These are phyloP conservation scores for Berberis thunbergii DNA, from an alignment of 164 flowering plant species.

Conservation along the genomic window DNA sequence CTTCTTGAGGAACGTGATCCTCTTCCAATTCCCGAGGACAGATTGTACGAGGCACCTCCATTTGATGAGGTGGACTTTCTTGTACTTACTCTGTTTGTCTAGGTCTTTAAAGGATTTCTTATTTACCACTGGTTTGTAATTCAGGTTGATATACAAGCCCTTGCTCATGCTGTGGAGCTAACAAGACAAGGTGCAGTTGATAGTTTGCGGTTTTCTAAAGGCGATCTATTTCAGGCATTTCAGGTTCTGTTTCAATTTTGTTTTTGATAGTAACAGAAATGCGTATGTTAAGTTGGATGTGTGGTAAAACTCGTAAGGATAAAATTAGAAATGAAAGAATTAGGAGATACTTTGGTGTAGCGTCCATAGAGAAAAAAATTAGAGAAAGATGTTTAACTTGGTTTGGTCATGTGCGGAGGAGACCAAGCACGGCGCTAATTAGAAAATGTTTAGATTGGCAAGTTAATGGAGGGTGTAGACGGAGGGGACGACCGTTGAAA, in stretches of 20 bases:
- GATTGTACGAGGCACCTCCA: constrained; percentile 71
- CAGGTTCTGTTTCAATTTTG: constrained; percentile 41
- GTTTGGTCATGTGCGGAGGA: too few relatives aligned
- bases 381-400: too few relatives aligned
- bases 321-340: too few relatives aligned
- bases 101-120: not conserved
- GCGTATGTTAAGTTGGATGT: too few relatives aligned
- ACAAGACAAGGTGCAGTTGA: constrained; percentile 97
- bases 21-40: constrained; percentile 73
- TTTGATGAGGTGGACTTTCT: constrained; percentile 79
- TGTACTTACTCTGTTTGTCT: not conserved
- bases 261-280: too few relatives aligned
- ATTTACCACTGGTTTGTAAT: constrained; percentile 4
- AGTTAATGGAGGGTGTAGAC: too few relatives aligned
- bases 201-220: constrained; percentile 86
- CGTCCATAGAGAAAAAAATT: too few relatives aligned
- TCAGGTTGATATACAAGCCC: constrained; percentile 97
- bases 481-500: too few relatives aligned
- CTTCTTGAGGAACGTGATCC: constrained; percentile 89
- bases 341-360: too few relatives aligned
- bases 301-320: too few relatives aligned
- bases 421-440: too few relatives aligned
- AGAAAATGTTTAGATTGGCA: too few relatives aligned
- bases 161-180: constrained; percentile 98
- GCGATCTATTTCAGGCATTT: constrained; percentile 79